A percentile compares a stretch with the other conserved stretches of the same genome.
phyloP scores from a whole-genome alignment of 306 rosid genomes.

The Lathyrus aphaca region DNA sequence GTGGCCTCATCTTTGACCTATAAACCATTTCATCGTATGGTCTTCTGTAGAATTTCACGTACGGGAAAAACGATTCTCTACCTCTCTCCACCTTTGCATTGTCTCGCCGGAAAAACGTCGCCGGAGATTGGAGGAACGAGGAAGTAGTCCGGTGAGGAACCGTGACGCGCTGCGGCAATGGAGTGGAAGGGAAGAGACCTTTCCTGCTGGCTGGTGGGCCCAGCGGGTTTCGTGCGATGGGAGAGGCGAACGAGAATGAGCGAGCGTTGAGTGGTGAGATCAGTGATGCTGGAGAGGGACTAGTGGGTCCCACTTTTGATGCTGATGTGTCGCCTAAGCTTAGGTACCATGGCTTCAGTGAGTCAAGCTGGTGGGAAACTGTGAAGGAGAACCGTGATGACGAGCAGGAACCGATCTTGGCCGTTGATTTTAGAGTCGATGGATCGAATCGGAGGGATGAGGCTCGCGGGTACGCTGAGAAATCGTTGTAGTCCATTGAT shows the following conservation, averaged over 20 bases:
- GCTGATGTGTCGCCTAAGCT: conserved; percentile 81
- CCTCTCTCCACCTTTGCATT: conserved; percentile 54
- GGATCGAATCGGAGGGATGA: conserved; percentile 85
- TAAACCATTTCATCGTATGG: conserved; percentile 93
- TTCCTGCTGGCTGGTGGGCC: conserved; percentile 57
- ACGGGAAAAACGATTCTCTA: conserved; percentile 71
- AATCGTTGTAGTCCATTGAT: conserved; percentile 67
- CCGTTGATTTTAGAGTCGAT: conserved; percentile 59
- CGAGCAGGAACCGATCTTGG: conserved; percentile 78
- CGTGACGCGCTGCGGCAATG: conserved; percentile 71
- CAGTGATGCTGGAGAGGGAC: conserved; percentile 51
- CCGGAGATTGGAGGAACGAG: conserved; percentile 95
- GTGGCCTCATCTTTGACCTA: conserved; percentile 96
- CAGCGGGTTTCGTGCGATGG: conserved; percentile 69
- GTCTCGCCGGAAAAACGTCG: conserved; percentile 72
- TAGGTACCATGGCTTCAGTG: conserved; percentile 95
- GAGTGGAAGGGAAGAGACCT: conserved; percentile 79
- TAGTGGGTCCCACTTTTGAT: conserved; percentile 85
- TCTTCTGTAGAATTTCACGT: conserved; percentile 73
- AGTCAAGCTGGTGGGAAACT: conserved; percentile 83
- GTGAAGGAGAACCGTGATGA: conserved; percentile 96
- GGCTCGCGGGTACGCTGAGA: conserved; percentile 73
- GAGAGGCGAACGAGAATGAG: conserved; percentile 92
- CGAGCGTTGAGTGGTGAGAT: conserved; percentile 91
- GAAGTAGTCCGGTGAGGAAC: conserved; percentile 65